A percentile compares a stretch with the other conserved stretches of the same genome.
Conservation (phyloP, 2,329 filamentous ascomycete species). For the Colletotrichum incanum region DNA sequence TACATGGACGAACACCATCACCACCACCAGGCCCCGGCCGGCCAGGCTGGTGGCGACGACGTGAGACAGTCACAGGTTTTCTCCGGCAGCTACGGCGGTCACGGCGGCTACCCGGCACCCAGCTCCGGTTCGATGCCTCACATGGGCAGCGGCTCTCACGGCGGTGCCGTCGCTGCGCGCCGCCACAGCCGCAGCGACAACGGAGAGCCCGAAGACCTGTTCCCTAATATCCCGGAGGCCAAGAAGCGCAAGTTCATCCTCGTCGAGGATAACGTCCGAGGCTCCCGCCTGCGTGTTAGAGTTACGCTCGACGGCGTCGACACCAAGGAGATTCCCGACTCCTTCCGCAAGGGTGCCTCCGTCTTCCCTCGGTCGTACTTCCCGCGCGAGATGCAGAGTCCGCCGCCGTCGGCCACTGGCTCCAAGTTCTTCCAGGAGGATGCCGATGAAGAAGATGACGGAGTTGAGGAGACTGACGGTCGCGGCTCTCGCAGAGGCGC, state of each 20-base stretch:
- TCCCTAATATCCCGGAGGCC: slow-evolving; percentile 88
- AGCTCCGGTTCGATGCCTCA: slow-evolving; percentile 75
- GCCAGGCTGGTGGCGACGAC: slow-evolving; percentile 69
- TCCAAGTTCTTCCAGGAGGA: slow-evolving; percentile 83
- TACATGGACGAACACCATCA: slow-evolving; percentile 78
- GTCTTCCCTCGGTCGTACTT: slow-evolving; percentile 95
- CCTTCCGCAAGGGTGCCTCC: slow-evolving; percentile 90
- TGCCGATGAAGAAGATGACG: slow-evolving; percentile 71
- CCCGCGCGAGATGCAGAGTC: slow-evolving; percentile 92
- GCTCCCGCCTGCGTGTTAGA: slow-evolving; percentile 86
- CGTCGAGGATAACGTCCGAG: slow-evolving; percentile 89
- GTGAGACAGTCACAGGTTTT: slow-evolving; percentile 84
- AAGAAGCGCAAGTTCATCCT: slow-evolving; percentile 98
- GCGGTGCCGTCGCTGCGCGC: slow-evolving; percentile 55
- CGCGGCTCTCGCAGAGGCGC: slow-evolving; percentile 56
- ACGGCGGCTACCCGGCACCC: slow-evolving; percentile 72
- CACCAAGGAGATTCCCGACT: slow-evolving; percentile 96
- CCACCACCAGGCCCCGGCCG: slow-evolving; percentile 73
- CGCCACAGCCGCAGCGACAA: slow-evolving; percentile 62
- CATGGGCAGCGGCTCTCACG: slow-evolving; percentile 58
- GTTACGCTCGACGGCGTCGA: slow-evolving; percentile 95
- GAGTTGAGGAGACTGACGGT: slow-evolving; percentile 66
- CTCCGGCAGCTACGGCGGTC: slow-evolving; percentile 72
- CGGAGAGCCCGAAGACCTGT: slow-evolving; percentile 79
- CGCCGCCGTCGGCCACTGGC: slow-evolving; percentile 82